A percentile compares a stretch with the other conserved stretches of the same genome.
Evolutionary conservation across 1,284 basidiomycete genomes (phyloP).

Genomic region (Cerioporus squamosus): DNA sequence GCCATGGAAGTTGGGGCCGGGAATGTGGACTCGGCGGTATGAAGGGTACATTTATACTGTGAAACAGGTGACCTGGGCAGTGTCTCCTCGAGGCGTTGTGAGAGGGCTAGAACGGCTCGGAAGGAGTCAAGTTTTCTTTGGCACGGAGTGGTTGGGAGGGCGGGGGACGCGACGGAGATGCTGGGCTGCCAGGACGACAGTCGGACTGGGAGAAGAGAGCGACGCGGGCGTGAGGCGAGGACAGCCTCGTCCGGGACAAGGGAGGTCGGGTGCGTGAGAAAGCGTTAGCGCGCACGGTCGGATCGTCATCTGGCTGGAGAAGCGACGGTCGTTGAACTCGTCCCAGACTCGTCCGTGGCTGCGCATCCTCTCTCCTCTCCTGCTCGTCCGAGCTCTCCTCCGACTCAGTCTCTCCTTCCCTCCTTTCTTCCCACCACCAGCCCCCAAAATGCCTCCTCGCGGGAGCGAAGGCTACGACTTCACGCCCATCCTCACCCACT

Average conservation of each 20-base stretch:
- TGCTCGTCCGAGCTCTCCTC: conserved; percentile 2
- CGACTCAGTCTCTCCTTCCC: conserved; percentile 7
- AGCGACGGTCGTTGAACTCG: conserved; percentile 21
- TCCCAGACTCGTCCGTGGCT: conserved; percentile 10
- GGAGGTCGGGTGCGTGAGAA: conserved; percentile 3
- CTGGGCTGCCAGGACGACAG: conserved; percentile 1
- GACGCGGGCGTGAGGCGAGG: not conserved
- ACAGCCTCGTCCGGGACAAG: not conserved
- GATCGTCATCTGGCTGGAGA: conserved; percentile 17
- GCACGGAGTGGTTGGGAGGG: not conserved
- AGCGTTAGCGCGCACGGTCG: conserved; percentile 2
- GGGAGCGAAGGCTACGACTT: conserved; percentile 73
- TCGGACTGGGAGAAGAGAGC: not conserved
- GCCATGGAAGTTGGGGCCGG: no score
- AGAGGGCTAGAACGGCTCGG: not conserved
- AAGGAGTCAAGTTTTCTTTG: not conserved
- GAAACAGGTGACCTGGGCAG: no score
- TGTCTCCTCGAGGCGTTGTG: no score
- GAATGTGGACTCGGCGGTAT: no score
- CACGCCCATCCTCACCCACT: conserved; percentile 87
- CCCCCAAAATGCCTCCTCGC: conserved; percentile 49
- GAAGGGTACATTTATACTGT: no score
- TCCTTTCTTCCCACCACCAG: not conserved
- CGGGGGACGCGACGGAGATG: not conserved
- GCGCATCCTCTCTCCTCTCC: conserved; percentile 12